These are phyloP conservation scores for Chenopodium suecicum DNA, from an alignment of 148 eudicot genomes.

Conservation along the genomic window DNA sequence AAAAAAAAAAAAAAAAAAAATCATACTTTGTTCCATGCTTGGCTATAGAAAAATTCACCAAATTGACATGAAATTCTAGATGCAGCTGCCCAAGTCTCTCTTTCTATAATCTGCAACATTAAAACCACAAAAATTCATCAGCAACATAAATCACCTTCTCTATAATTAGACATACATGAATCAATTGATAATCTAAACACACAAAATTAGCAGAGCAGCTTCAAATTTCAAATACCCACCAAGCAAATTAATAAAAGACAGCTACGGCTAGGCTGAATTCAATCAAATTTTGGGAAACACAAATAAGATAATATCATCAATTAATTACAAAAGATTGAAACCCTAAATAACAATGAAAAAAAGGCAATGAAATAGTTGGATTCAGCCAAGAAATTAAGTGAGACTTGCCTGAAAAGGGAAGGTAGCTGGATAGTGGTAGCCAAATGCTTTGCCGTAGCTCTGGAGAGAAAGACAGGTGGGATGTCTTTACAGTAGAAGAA, in stretches of 20 bases:
- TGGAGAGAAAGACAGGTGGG: no score
- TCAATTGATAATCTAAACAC: no score
- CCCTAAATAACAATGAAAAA: not conserved
- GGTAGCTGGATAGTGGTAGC: no score
- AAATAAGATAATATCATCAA: not conserved
- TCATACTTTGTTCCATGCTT: constrained; percentile 32
- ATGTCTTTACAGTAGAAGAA: no score
- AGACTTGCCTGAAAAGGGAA: not conserved
- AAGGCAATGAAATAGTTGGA: not conserved
- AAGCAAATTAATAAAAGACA: not conserved
- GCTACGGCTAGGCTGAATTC: not conserved
- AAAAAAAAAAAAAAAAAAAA: no score
- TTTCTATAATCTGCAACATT: constrained; percentile 21
- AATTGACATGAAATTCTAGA: constrained; percentile 6
- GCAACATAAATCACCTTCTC: no score
- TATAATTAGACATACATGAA: no score
- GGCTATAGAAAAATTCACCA: constrained; percentile 10
- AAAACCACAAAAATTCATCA: not conserved
- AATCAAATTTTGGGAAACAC: not conserved
- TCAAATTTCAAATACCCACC: not conserved
- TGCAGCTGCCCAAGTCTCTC: not conserved
- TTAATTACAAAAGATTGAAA: not conserved
- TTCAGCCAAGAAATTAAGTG: not conserved
- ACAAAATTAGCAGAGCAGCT: not conserved
- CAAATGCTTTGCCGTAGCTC: not conserved